Conservation (phyloP, 2,329 filamentous ascomycete genomes). For the Knufia petricola region DNA sequence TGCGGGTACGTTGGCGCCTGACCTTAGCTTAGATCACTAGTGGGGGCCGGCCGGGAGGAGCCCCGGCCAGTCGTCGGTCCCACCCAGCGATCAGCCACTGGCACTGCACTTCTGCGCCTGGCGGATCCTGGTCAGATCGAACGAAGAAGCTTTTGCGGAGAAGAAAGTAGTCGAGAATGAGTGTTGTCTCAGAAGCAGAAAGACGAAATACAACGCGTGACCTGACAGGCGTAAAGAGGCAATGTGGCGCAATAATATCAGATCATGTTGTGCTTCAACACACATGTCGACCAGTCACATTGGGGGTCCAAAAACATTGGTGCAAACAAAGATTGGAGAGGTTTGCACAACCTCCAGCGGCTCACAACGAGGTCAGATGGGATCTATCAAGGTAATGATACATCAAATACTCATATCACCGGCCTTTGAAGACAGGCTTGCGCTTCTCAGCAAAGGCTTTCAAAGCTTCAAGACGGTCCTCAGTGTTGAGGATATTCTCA, state of each 20-base stretch:
- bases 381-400: too few relatives aligned
- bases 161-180: too few relatives aligned
- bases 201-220: not conserved
- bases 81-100: too few relatives aligned
- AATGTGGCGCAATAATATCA: not conserved
- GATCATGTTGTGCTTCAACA: not conserved
- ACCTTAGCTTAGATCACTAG: not conserved
- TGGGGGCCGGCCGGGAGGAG: not conserved
- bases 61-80: too few relatives aligned
- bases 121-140: too few relatives aligned
- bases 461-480: constrained; percentile 82
- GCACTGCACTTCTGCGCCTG: too few relatives aligned
- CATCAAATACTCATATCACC: constrained; percentile 9
- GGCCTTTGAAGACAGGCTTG: constrained; percentile 54
- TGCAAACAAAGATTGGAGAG: not conserved
- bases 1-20: constrained; percentile 7
- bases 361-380: too few relatives aligned
- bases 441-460: constrained; percentile 73
- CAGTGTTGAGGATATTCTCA: constrained; percentile 67
- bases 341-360: too few relatives aligned
- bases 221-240: not conserved
- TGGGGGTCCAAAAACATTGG: not conserved
- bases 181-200: too few relatives aligned
- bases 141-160: too few relatives aligned
- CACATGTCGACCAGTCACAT: not conserved